Base-by-base conservation (phyloP, 73 alveolate genomes). In the Effrenium voratum region DNA sequence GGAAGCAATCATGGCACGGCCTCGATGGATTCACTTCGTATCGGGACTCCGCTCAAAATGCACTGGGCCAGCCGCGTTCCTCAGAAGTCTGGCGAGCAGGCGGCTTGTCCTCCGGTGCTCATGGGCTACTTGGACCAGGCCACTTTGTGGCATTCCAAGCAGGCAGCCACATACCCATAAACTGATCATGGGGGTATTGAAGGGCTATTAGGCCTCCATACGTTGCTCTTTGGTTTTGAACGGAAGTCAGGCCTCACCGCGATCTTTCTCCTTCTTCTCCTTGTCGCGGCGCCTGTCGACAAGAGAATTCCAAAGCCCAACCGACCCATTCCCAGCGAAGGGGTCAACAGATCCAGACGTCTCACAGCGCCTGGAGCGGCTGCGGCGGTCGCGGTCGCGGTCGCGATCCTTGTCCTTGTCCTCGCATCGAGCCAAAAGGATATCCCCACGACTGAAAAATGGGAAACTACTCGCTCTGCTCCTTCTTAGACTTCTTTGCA, bases 221-320 rank as follows among this genome's bases (percentile, higher is more conserved):
- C n/a, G n/a, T n/a, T n/a, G n/a, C n/a, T n/a, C n/a, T n/a, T n/a
- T n/a, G n/a, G n/a, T n/a, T n/a, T n/a, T n/a, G n/a, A n/a, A n/a
- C n/a, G n/a, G n/a, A n/a, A n/a, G n/a, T n/a, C n/a, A n/a, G 13
- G 92, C 92, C 2, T 82, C 92, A 6, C 68, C 50, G 73, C 92
- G 92, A 44, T 82, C 92, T 34, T n/a, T n/a, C 97, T 28, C 97
- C 97, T 90, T 90, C 97, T 90, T 90, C 75, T 90, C 97, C 97
- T 90, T 90, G 77, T 70, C 97, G 79, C 97, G 97, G 55, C 97
- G 82, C 82, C 77, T 63, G 34, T 30, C 40, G 10, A 38, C 41
- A 63, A 13, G 77, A 63, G 2, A 40, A 3, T 34, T 24, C 34
- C 30, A 60, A 60, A 60, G 40, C 45, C 41, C 2, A 2, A 55